A percentile compares a stretch with the other conserved stretches of the same genome.
These are phyloP conservation scores for Diversispora epigaea DNA, from an alignment of 192 early-diverging fungal species.

Conservation along the genomic window DNA sequence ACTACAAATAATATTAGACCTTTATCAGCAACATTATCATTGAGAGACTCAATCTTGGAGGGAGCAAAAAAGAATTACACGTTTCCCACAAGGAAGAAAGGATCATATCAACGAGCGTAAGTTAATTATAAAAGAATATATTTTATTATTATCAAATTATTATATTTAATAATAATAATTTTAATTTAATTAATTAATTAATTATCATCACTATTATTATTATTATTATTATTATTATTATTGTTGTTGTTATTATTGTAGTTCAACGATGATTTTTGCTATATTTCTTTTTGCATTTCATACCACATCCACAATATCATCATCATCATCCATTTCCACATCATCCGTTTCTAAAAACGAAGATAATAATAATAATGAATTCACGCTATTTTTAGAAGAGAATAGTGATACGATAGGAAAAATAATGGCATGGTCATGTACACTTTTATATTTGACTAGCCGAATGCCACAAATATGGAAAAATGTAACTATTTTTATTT, in stretches of 20 bases:
- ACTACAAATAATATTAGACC: background rate
- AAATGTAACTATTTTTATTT: conserved; percentile 46
- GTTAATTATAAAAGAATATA: background rate
- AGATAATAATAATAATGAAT: background rate
- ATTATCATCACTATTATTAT: background rate
- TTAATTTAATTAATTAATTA: background rate
- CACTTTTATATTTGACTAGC: conserved; percentile 63
- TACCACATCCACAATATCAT: background rate
- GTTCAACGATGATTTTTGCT: conserved; percentile 18
- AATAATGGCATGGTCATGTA: conserved; percentile 69
- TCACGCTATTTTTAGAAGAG: background rate
- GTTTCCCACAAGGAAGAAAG: conserved; percentile 24
- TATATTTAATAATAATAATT: background rate
- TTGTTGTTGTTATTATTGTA: too few species aligned
- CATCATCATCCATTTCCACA: background rate
- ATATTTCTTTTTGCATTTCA: conserved; percentile 27
- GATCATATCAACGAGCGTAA: conserved; percentile 20
- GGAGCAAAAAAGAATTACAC: conserved; percentile 29
- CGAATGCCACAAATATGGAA: conserved; percentile 76
- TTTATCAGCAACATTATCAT: background rate
- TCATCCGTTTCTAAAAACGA: background rate
- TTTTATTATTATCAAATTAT: background rate
- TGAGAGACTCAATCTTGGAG: conserved; percentile 5
- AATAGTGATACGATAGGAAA: conserved; percentile 45
- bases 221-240: too few species aligned